Base-by-base conservation (phyloP, 176 grass and related monocot genomes). In the Oryza glaberrima region DNA sequence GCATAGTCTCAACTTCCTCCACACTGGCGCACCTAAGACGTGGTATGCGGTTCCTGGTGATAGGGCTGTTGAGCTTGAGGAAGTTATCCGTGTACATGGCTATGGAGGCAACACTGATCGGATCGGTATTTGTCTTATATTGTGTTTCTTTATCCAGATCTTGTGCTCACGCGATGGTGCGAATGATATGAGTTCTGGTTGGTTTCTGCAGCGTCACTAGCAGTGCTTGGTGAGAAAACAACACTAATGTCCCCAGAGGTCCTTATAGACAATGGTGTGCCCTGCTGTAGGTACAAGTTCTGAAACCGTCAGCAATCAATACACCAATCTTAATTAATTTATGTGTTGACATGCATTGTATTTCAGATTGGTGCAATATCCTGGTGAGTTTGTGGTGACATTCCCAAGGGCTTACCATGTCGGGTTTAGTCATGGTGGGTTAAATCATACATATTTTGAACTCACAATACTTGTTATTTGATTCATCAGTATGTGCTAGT, bases 361-460 rank as follows among this genome's bases (percentile, higher is more conserved):
- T 66, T 88, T 84, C 85, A 99, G 94, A 87, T 89, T 99, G 86
- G 94, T 99, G n/a, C 97, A 99, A 40, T 87, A 96, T 84, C 94
- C 97, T 65, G 97, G 97, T 35, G 97, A 99, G 75, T 99, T 99
- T 74, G 97, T 99, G 23, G 94, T 99, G 82, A 99, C 97, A 1
- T 99, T 99, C 88, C 97, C 97, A 79, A 92, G 94, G 87, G 97
- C 97, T 3, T 99, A 99, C 72, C 97, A 99, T 89, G 69, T 99
- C 1, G 97, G 94, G 20, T 96, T 99, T 86, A 99, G 94, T 68
- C 97, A 99, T 22, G 97, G 97, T 99, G 83, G 89, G 81, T 86
- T 25, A 41, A 70, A 71, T 19, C 56, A 80, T 85, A 35, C 51
- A 58, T 0, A 58, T 78, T 71, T 69, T 45, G 26, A 87, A 66